A percentile compares a stretch with the other conserved stretches of the same genome.
These are phyloP conservation scores for Aspergillus saccharolyticus DNA, from an alignment of 495 filamentous ascomycete species.

Conservation along the genomic window DNA sequence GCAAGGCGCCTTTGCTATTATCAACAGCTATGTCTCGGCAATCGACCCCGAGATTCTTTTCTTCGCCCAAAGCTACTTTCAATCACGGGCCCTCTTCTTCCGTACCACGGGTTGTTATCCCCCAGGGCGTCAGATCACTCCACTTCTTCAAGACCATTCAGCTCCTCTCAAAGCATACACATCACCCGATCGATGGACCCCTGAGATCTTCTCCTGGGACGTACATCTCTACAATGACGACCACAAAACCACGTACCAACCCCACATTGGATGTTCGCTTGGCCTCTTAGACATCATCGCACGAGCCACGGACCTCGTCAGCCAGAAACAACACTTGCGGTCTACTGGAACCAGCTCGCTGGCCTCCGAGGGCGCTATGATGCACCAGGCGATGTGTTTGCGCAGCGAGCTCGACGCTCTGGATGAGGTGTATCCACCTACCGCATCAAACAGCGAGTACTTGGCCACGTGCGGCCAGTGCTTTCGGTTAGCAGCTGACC, in stretches of 20 bases:
- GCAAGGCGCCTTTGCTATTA: constrained; percentile 4
- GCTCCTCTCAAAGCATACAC: too few species aligned
- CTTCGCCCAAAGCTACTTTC: constrained; percentile 4
- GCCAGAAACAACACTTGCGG: constrained; percentile 3
- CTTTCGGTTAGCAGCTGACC: constrained; percentile 3
- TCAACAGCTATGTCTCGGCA: neutral
- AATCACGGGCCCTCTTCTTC: constrained; percentile 2
- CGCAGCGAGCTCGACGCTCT: neutral
- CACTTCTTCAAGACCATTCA: neutral
- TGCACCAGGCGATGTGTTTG: neutral
- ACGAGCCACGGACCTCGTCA: neutral
- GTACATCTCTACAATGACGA: neutral
- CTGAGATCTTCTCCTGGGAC: neutral
- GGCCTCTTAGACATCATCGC: constrained; percentile 3
- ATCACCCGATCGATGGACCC: too few species aligned
- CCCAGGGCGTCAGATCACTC: neutral
- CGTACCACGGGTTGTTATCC: neutral
- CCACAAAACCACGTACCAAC: neutral
- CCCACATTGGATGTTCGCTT: constrained; percentile 5
- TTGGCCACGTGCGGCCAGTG: constrained; percentile 4
- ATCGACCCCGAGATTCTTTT: constrained; percentile 3
- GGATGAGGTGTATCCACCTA: neutral
- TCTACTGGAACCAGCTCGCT: neutral
- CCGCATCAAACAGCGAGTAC: neutral
- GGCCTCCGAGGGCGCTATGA: neutral